phyloP scores from a whole-genome alignment of 495 filamentous ascomycete species.

The Penicillium ucsense region DNA sequence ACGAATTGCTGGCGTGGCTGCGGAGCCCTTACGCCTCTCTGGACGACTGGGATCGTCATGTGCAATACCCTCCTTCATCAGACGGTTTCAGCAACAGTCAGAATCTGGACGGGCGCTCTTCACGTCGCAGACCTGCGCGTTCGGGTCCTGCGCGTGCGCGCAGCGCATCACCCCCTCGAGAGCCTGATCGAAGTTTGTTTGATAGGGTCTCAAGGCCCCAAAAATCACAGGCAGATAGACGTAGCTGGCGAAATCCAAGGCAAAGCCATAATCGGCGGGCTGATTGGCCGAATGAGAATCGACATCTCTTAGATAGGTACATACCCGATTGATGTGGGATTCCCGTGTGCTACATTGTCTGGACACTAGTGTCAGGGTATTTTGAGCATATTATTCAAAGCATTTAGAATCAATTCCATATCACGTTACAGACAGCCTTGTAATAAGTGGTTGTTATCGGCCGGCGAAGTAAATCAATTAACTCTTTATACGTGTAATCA shows the following conservation, averaged over 20 bases:
- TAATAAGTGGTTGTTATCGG: too few species aligned
- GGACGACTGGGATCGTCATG: slow-evolving; percentile 70
- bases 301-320: slow-evolving; percentile 27
- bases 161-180: slow-evolving; percentile 17
- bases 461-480: neutral
- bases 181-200: slow-evolving; percentile 9
- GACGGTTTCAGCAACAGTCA: neutral
- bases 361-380: too few species aligned
- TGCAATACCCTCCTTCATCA: slow-evolving; percentile 50
- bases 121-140: neutral
- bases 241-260: neutral
- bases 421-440: too few species aligned
- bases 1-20: slow-evolving; percentile 75
- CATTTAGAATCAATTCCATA: too few species aligned
- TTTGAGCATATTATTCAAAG: too few species aligned
- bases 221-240: neutral
- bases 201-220: slow-evolving; percentile 20
- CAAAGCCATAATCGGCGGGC: slow-evolving; percentile 14
- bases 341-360: neutral
- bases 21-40: slow-evolving; percentile 63
- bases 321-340: slow-evolving; percentile 23
- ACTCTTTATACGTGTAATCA: slow-evolving; percentile 22
- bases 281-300: slow-evolving; percentile 14
- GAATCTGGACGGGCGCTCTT: neutral
- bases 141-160: slow-evolving; percentile 1